phyloP scores from a whole-genome alignment of 371 early-diverging fungal species.

The Fennellomyces sp. region DNA sequence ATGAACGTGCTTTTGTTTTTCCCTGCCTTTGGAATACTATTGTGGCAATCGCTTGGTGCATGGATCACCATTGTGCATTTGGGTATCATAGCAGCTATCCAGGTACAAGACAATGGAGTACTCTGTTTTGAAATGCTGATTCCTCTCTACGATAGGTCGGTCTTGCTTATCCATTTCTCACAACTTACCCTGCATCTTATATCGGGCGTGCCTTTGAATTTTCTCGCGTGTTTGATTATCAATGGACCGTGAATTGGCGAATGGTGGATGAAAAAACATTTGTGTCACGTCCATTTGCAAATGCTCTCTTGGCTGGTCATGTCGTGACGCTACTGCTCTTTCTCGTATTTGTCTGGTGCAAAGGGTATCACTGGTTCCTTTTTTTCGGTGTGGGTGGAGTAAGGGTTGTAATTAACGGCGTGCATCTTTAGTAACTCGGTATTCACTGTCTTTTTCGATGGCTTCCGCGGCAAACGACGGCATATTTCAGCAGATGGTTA shows the following conservation, averaged over 20 bases:
- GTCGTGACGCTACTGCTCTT: constrained; percentile 62
- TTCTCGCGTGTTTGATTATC: constrained; percentile 78
- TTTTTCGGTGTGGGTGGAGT: no score
- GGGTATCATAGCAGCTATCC: constrained; percentile 50
- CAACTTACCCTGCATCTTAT: constrained; percentile 63
- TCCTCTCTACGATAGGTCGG: constrained; percentile 34
- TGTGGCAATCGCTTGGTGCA: constrained; percentile 64
- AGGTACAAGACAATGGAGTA: constrained; percentile 37
- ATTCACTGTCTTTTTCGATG: constrained; percentile 7
- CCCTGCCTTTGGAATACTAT: constrained; percentile 79
- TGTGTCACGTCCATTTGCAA: constrained; percentile 60
- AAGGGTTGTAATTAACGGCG: no score
- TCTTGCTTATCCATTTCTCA: constrained; percentile 77
- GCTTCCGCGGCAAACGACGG: constrained; percentile 1
- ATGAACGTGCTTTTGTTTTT: constrained; percentile 93
- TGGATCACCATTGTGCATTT: constrained; percentile 53
- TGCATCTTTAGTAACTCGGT: not conserved
- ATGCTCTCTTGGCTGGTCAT: constrained; percentile 64
- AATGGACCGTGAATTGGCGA: constrained; percentile 96
- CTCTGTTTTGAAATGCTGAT: not conserved
- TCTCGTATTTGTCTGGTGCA: constrained; percentile 56
- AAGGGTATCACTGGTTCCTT: constrained; percentile 22
- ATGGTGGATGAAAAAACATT: constrained; percentile 76
- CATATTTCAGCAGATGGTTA: constrained; percentile 42
- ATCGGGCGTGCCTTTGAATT: constrained; percentile 85